Conservation (phyloP, 192 early-diverging fungal genomes). For the Entophlyctis luteolus region DNA sequence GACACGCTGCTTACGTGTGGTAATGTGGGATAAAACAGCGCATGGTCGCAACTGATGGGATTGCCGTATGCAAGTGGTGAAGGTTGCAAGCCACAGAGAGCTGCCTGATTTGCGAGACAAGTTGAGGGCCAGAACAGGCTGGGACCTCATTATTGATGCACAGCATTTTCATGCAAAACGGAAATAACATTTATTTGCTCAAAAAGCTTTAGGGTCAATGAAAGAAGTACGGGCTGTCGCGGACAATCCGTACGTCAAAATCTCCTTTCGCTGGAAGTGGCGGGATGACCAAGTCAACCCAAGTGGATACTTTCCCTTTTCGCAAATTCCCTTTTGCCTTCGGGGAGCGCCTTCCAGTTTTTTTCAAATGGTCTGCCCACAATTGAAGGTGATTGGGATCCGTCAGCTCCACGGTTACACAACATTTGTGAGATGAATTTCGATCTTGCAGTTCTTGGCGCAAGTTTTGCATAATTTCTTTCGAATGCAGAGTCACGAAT, state of each 20-base stretch:
- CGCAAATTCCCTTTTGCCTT: background rate
- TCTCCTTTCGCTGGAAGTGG: conserved; percentile 76
- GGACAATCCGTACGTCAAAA: conserved; percentile 79
- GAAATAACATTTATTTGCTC: no score
- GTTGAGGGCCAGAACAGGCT: no score
- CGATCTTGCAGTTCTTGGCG: conserved; percentile 77
- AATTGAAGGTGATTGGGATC: conserved; percentile 29
- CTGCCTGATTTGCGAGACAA: no score
- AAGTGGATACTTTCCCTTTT: conserved; percentile 26
- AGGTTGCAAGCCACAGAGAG: no score
- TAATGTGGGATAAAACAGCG: no score
- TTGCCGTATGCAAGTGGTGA: no score
- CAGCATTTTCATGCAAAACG: no score
- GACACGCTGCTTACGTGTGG: no score
- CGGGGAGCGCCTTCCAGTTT: conserved; percentile 14
- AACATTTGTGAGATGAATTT: conserved; percentile 68
- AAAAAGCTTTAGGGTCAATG: no score
- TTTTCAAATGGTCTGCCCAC: conserved; percentile 20
- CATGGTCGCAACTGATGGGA: no score
- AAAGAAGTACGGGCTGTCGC: conserved; percentile 87
- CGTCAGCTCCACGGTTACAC: conserved; percentile 39
- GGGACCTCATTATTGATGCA: no score
- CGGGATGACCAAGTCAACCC: conserved; percentile 64
- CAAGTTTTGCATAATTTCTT: conserved; percentile 80
- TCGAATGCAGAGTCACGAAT: conserved; percentile 81